Conservation (phyloP, 1,284 basidiomycete genomes). For the Trametes versicolor region DNA sequence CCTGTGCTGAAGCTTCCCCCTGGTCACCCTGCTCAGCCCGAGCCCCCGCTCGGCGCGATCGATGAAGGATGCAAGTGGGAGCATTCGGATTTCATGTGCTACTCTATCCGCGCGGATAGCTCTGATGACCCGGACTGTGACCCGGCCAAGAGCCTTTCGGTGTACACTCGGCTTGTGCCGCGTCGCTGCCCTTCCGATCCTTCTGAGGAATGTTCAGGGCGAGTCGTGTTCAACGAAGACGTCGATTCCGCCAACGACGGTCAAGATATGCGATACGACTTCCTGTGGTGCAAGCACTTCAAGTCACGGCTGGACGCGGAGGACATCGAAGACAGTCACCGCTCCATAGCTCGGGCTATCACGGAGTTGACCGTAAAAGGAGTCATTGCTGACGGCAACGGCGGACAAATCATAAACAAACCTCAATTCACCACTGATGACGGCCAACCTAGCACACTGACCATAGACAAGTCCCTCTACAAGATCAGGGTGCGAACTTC, state of each 20-base stretch:
- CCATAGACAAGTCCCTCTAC: background rate
- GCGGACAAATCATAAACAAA: background rate
- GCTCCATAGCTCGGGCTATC: slow-evolving; percentile 1
- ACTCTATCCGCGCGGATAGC: slow-evolving; percentile 4
- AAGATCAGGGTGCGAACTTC: background rate
- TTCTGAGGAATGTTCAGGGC: slow-evolving; percentile 19
- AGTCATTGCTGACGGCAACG: background rate
- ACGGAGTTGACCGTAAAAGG: background rate
- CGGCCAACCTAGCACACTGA: background rate
- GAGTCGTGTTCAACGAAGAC: slow-evolving; percentile 11
- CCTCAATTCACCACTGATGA: background rate
- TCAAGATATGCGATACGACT: slow-evolving; percentile 15
- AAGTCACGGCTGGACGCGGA: background rate
- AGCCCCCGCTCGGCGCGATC: slow-evolving; percentile 19
- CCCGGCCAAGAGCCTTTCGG: background rate
- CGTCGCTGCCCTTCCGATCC: slow-evolving; percentile 6
- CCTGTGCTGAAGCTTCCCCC: slow-evolving; percentile 36
- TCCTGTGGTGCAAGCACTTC: slow-evolving; percentile 32
- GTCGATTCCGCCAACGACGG: background rate
- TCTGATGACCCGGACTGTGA: background rate
- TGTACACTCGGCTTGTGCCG: background rate
- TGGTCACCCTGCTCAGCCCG: slow-evolving; percentile 4
- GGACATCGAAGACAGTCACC: background rate
- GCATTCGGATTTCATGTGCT: slow-evolving; percentile 18
- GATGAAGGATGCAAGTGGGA: slow-evolving; percentile 35